Evolutionary conservation across 495 filamentous ascomycete species (phyloP), one percentile per base, ranked within the genome.

Genomic region (Penicillium arizonense): DNA sequence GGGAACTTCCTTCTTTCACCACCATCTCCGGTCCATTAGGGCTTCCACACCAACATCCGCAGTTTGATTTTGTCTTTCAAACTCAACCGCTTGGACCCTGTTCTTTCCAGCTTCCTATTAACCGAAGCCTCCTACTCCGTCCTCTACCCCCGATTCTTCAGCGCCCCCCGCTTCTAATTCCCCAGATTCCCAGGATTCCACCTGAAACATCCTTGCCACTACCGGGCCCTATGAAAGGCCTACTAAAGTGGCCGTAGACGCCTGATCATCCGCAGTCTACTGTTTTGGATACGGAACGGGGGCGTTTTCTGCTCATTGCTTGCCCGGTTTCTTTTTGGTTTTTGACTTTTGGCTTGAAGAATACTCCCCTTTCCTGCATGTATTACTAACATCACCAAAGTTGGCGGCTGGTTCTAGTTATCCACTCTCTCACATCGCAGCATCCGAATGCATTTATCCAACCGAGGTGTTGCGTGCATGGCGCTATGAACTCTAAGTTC

Each of bases 251-350:
- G 18, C 36, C 8, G 1, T n/a, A n/a, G 36, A 23, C 45, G 34
- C 45, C 21, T 26, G 45, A 50, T 50, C 47, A 32, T 28, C 47
- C 24, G 9, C 6, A 39, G 9, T 26, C 51, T 47, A 47, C 57
- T 52, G 37, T 56, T 56, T 56, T 59, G 11, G 52, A 52, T 33
- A 52, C 57, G 57, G 57, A 47, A 50, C 21, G 5, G 36, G 39
- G 39, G 20, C 20, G 16, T 37, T 37, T 37, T 12, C 35, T 37
- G 35, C 35, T 16, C 1, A 14, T 37, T 14, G 13, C 28, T 7
- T 8, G 28, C 28, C 28, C 28, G 28, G 28, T 30, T 30, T 30
- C 28, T 9, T 30, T 30, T 30, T 9, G 28, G 28, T 30, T 10
- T 30, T 30, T 30, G 28, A 9, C 28, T 30, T 30, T 30, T 5